Evolutionary conservation across 257 asterid genomes (phyloP).

Genomic region (Coffea eugenioides): DNA sequence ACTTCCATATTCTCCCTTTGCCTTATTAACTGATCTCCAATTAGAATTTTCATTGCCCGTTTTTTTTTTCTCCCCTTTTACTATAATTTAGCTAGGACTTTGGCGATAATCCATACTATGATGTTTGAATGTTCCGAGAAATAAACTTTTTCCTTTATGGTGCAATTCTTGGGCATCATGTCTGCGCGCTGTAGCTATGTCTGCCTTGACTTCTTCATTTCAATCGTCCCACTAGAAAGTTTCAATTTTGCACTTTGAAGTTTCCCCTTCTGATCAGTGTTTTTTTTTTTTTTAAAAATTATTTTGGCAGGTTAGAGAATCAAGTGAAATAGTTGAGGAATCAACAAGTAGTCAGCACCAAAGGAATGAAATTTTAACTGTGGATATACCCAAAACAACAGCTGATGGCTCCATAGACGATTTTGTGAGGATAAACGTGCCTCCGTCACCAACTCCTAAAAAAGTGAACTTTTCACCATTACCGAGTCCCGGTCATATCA

Average conservation of each 20-base stretch:
- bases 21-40: too few species aligned
- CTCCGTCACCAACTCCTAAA: slow-evolving; percentile 61
- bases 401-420: slow-evolving; percentile 33
- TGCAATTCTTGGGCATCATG: not conserved
- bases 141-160: not conserved
- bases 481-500: slow-evolving; percentile 44
- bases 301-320: slow-evolving; percentile 46
- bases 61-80: not conserved
- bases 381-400: slow-evolving; percentile 41
- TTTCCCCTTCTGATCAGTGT: not conserved
- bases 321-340: slow-evolving; percentile 75
- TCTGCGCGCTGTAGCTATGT: not conserved
- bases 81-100: not conserved
- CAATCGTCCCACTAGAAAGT: not conserved
- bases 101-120: not conserved
- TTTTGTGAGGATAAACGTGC: slow-evolving; percentile 53
- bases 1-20: too few species aligned
- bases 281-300: not conserved
- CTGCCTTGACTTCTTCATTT: not conserved
- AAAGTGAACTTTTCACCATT: slow-evolving; percentile 58
- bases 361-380: slow-evolving; percentile 22
- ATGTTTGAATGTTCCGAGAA: not conserved
- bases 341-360: slow-evolving; percentile 25
- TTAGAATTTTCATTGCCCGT: too few species aligned
- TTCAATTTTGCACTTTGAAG: not conserved